Percentiles rank a stretch among this genome's conserved stretches.
These are phyloP conservation scores for Nosema muscidifuracis DNA, from an alignment of 371 early-diverging fungal species.

Conservation along the genomic window DNA sequence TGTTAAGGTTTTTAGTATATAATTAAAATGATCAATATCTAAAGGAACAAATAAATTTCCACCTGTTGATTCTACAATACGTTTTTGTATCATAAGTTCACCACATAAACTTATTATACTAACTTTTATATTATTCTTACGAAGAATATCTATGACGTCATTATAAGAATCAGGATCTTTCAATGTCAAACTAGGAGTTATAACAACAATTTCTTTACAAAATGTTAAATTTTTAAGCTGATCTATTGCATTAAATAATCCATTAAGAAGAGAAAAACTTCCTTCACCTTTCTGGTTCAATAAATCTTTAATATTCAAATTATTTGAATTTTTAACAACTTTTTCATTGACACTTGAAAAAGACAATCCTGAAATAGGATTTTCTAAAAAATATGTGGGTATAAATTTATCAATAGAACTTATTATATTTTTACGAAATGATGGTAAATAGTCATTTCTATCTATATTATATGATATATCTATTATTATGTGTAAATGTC, in stretches of 20 bases:
- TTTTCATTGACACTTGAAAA: constrained; percentile 27
- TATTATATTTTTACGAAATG: constrained; percentile 28
- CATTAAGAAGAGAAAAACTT: constrained; percentile 46
- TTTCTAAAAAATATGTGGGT: constrained; percentile 23
- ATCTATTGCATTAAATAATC: constrained; percentile 29
- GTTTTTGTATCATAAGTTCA: constrained; percentile 54
- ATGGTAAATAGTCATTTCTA: constrained; percentile 46
- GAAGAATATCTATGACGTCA: constrained; percentile 24
- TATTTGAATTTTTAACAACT: constrained; percentile 13
- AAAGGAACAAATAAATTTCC: constrained; percentile 55
- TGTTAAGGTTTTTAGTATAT: constrained; percentile 37
- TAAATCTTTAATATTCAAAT: constrained; percentile 16
- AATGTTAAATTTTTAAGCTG: constrained; percentile 23
- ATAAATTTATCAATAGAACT: constrained; percentile 25
- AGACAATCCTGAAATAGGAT: constrained; percentile 50
- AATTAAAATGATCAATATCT: constrained; percentile 38
- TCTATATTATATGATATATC: constrained; percentile 51
- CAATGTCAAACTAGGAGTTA: constrained; percentile 32
- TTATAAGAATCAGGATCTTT: constrained; percentile 21
- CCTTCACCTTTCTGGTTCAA: constrained; percentile 40
- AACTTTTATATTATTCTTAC: constrained; percentile 47
- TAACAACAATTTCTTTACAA: constrained; percentile 45
- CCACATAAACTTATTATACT: constrained; percentile 56
- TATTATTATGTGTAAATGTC: constrained; percentile 45
- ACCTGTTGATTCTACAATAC: constrained; percentile 43